A percentile compares a stretch with the other conserved stretches of the same genome.
phyloP scores from a whole-genome alignment of 176 grass and related monocot genomes.

The Avena insularis region DNA sequence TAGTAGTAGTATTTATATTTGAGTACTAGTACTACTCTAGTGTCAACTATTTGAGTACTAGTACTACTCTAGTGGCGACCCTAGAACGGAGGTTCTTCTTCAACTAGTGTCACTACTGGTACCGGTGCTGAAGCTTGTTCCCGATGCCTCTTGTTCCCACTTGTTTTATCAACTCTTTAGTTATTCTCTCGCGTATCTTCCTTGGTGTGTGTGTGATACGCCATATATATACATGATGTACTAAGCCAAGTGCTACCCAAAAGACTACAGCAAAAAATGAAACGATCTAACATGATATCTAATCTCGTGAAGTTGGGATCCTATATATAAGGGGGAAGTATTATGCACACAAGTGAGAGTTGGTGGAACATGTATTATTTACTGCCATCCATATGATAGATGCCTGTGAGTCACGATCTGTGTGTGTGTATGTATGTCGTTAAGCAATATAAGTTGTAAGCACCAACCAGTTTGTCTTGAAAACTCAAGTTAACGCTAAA shows the following conservation, averaged over 20 bases:
- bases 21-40: too few relatives aligned
- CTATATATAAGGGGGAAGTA: not conserved
- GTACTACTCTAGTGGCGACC: too few relatives aligned
- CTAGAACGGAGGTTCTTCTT: too few relatives aligned
- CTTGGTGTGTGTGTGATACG: not conserved
- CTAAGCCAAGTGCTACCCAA: not conserved
- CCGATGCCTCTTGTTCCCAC: not conserved
- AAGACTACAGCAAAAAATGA: not conserved
- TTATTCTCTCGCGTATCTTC: not conserved
- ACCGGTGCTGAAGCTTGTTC: not conserved
- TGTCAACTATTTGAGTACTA: too few relatives aligned
- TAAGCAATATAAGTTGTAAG: too few relatives aligned
- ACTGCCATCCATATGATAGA: too few relatives aligned
- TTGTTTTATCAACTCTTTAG: not conserved
- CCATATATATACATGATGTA: not conserved
- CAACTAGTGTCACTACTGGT: not conserved
- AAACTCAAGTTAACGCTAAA: too few relatives aligned
- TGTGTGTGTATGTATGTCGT: too few relatives aligned
- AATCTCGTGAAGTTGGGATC: not conserved
- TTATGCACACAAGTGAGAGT: not conserved
- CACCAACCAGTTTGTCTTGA: too few relatives aligned
- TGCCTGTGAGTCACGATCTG: too few relatives aligned
- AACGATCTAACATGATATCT: not conserved
- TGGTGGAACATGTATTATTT: not conserved
- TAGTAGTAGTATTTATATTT: too few relatives aligned